phyloP scores from a whole-genome alignment of 148 eudicot genomes.

The Tetragonia tetragonoides region DNA sequence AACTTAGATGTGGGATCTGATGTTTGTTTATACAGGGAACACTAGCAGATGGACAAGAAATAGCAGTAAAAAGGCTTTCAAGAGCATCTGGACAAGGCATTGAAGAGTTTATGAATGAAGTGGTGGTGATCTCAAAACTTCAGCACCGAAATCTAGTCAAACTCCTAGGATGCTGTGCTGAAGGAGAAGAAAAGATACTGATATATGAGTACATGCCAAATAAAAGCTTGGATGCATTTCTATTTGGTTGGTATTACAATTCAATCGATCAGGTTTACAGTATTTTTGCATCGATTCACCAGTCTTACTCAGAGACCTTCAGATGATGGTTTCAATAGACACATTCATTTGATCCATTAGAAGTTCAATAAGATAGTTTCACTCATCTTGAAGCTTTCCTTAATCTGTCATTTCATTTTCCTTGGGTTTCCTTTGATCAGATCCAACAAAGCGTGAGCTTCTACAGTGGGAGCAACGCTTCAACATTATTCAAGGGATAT shows the following conservation, averaged over 20 bases:
- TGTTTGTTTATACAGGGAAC: constrained; percentile 34
- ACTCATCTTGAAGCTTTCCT: too few species aligned
- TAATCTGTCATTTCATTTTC: too few species aligned
- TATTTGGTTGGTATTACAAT: constrained; percentile 46
- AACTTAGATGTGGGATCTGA: background rate
- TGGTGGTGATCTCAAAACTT: constrained; percentile 46
- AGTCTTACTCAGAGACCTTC: background rate
- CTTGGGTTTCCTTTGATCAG: constrained; percentile 16
- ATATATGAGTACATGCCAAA: constrained; percentile 54
- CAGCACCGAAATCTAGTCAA: constrained; percentile 61
- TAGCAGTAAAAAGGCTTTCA: constrained; percentile 61
- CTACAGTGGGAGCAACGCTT: constrained; percentile 48
- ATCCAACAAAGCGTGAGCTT: constrained; percentile 15
- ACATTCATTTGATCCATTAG: background rate
- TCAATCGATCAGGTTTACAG: background rate
- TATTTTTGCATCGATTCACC: background rate
- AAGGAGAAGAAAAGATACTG: constrained; percentile 47
- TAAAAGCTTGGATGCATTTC: constrained; percentile 48
- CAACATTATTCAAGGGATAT: constrained; percentile 30
- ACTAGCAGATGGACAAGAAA: constrained; percentile 35
- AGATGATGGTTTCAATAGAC: background rate
- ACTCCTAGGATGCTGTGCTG: constrained; percentile 45
- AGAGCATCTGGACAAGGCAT: constrained; percentile 47
- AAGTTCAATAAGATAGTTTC: background rate
- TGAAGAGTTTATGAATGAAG: constrained; percentile 54